Conservation (phyloP, 1,284 basidiomycete species). For the Puccinia horiana region DNA sequence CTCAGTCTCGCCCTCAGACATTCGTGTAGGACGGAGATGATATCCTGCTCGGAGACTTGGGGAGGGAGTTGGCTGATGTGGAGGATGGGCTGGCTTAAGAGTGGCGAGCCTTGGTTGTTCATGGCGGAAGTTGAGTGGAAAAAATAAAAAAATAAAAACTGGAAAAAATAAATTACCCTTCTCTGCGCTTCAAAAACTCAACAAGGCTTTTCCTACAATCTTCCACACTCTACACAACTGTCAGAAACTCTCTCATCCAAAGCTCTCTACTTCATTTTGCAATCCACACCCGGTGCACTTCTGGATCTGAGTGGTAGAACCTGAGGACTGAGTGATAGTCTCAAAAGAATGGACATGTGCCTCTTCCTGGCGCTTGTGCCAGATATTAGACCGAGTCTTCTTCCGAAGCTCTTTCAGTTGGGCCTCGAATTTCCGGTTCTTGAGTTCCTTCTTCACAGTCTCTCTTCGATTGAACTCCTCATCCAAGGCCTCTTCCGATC, state of each 20-base stretch:
- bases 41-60: conserved; percentile 37
- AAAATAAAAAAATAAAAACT: no score
- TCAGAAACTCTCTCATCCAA: conserved; percentile 1
- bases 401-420: conserved; percentile 76
- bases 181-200: no score
- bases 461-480: conserved; percentile 79
- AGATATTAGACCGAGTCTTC: conserved; percentile 82
- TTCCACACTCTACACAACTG: no score
- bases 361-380: conserved; percentile 80
- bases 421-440: conserved; percentile 89
- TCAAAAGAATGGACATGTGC: conserved; percentile 81
- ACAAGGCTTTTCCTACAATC: no score
- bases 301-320: conserved; percentile 60
- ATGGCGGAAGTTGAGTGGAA: not conserved
- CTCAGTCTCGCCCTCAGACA: conserved; percentile 34
- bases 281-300: conserved; percentile 83
- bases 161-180: no score
- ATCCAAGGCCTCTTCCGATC: conserved; percentile 85
- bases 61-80: conserved; percentile 14
- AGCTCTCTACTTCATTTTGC: conserved; percentile 59
- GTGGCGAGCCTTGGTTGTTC: not conserved
- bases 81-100: conserved; percentile 26
- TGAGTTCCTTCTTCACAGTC: conserved; percentile 82
- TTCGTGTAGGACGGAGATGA: conserved; percentile 45
- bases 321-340: conserved; percentile 64